Base-by-base conservation (phyloP, 2,329 filamentous ascomycete species). In the Coniochaeta sp. region DNA sequence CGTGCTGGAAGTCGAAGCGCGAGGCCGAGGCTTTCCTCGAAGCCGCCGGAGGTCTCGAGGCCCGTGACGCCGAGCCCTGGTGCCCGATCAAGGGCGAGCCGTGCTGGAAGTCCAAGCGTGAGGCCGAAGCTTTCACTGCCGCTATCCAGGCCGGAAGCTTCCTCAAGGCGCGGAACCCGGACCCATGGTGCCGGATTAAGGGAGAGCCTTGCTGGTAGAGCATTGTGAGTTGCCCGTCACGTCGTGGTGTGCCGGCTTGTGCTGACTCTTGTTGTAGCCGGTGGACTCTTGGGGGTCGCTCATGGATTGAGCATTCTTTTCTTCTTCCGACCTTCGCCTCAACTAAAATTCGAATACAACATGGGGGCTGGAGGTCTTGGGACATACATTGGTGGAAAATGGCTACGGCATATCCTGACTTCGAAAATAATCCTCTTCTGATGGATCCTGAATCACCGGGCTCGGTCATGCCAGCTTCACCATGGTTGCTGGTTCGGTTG, bases 81-180 rank as follows among this genome's bases (percentile, higher is more conserved):
- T 79, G 77, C 67, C 60, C 66, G 58, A 66, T 67, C 47, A 65
- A 67, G 28, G 78, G 79, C 61, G 68, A 75, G 64, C 64, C 71
- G 26, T 81, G 79, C 74, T 74, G 70, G 68, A 75, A 76, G 66
- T 71, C 72, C 65, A 75, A 75, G 68, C 76, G 75, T 63, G 75
- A 73, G n/a, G 69, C 70, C 62, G 67, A 71, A 4, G 68, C 70
- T 59, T 68, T 74, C 62, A 55, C 66, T 65, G 65, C 66, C 14
- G 65, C 71, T 58, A 60, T 74, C 62, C 7, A 22, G 54, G 28
- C 54, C 19, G 54, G 54, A 4, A 36, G n/a, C n/a, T 56, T 56
- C 26, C 4, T 42, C 9, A 19, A 28, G 28, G 47, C 47, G 16
- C 47, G 47, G 9, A 63, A 66, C 42, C 62, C 64, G 59, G 63